These are phyloP conservation scores for Fusarium sambucinum DNA, from an alignment of 2,329 filamentous ascomycete species.

Conservation along the genomic window DNA sequence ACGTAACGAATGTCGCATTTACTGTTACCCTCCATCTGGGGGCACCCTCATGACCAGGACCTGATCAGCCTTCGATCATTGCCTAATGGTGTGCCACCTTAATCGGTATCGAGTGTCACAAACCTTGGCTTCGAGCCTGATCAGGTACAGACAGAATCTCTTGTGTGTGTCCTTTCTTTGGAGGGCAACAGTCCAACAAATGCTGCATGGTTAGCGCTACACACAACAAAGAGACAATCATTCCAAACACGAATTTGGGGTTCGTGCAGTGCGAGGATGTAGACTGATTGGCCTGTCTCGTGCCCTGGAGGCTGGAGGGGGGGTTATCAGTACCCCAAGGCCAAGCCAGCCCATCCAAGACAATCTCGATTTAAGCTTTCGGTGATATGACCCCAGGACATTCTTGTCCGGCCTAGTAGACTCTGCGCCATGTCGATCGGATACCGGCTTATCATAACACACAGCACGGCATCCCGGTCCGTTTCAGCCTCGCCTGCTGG, in stretches of 20 bases:
- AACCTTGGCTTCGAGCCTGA: neutral
- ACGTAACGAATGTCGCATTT: neutral
- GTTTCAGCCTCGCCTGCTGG: slow-evolving; percentile 17
- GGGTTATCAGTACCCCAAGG: slow-evolving; percentile 18
- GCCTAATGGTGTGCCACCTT: slow-evolving; percentile 13
- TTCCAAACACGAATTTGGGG: slow-evolving; percentile 14
- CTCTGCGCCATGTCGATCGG: slow-evolving; percentile 16
- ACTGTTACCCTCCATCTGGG: neutral
- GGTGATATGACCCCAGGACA: slow-evolving; percentile 23
- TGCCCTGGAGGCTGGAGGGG: slow-evolving; percentile 15
- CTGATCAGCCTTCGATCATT: neutral
- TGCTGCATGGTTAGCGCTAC: slow-evolving; percentile 29
- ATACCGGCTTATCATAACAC: slow-evolving; percentile 22
- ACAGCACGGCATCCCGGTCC: slow-evolving; percentile 8
- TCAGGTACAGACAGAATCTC: neutral
- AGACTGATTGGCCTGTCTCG: slow-evolving; percentile 21
- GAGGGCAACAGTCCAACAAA: slow-evolving; percentile 20
- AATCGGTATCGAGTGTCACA: neutral
- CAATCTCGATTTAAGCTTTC: slow-evolving; percentile 36
- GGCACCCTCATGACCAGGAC: neutral
- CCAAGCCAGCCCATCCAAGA: neutral
- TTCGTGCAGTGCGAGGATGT: slow-evolving; percentile 15
- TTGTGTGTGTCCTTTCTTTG: slow-evolving; percentile 1
- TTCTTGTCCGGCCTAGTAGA: slow-evolving; percentile 28
- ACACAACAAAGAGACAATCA: slow-evolving; percentile 10